Conservation (phyloP, 768 basidiomycete genomes). For the Leccinellum rugosiceps region DNA sequence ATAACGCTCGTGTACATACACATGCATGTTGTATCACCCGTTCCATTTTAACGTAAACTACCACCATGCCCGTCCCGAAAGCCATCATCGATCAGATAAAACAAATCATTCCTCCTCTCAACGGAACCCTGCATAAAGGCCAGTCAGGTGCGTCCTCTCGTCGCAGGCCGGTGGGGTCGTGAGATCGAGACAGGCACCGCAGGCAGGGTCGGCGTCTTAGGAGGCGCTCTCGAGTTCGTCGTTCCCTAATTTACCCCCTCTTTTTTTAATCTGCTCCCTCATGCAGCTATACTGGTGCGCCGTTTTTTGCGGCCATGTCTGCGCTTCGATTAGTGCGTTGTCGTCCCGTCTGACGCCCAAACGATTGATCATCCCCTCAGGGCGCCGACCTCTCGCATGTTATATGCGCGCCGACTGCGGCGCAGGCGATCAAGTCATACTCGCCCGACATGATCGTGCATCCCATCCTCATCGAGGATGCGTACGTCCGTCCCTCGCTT, state of each 20-base stretch:
- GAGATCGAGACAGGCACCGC: constrained; percentile 1
- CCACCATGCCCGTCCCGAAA: constrained; percentile 58
- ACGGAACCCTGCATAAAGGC: constrained; percentile 88
- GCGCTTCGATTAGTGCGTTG: constrained; percentile 71
- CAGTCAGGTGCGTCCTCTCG: constrained; percentile 70
- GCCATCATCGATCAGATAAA: constrained; percentile 68
- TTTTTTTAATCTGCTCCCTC: not conserved
- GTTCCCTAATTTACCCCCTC: not conserved
- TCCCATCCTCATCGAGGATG: constrained; percentile 74
- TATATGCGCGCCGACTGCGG: constrained; percentile 92
- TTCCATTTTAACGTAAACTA: not conserved
- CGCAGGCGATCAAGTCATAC: constrained; percentile 92
- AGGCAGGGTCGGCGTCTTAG: constrained; percentile 92
- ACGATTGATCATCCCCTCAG: constrained; percentile 33
- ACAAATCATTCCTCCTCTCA: constrained; percentile 85
- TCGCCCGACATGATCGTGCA: constrained; percentile 98
- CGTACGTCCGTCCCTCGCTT: constrained; percentile 39
- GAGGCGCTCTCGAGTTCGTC: constrained; percentile 88
- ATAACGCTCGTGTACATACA: constrained; percentile 19
- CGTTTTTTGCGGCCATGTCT: constrained; percentile 92
- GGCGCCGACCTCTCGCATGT: constrained; percentile 96
- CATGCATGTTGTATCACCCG: constrained; percentile 26
- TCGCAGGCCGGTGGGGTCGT: not conserved
- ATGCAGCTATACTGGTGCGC: constrained; percentile 90
- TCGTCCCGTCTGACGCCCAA: not conserved